These are phyloP conservation scores for Paspalum notatum DNA, from an alignment of 176 grass and related monocot species.

Conservation along the genomic window DNA sequence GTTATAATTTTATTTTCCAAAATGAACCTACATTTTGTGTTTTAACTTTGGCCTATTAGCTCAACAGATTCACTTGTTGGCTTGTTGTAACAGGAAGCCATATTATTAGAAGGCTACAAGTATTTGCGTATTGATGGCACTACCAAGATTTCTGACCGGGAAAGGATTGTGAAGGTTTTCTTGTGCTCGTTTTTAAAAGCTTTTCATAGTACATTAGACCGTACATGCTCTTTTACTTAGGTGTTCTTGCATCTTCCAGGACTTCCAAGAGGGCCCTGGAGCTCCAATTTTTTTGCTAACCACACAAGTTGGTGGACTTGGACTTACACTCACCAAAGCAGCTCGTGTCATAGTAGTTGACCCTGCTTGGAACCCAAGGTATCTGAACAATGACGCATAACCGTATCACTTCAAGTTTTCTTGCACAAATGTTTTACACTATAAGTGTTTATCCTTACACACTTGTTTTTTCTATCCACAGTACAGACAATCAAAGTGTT, in stretches of 20 bases:
- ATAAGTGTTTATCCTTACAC: conserved; percentile 18
- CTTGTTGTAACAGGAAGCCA: conserved; percentile 68
- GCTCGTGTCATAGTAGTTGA: conserved; percentile 93
- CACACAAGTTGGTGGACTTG: conserved; percentile 96
- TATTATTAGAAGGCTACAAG: conserved; percentile 68
- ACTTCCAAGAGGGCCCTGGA: conserved; percentile 79
- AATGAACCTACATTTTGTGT: no score
- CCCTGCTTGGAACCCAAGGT: conserved; percentile 99
- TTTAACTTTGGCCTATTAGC: not conserved
- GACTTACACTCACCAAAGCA: conserved; percentile 96
- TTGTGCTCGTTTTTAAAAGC: not conserved
- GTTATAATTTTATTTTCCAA: no score
- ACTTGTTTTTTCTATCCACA: conserved; percentile 41
- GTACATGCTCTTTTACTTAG: conserved; percentile 38
- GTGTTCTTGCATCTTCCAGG: conserved; percentile 50
- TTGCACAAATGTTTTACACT: not conserved
- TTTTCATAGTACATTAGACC: not conserved
- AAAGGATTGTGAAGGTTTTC: conserved; percentile 84
- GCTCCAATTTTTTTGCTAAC: conserved; percentile 94
- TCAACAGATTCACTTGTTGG: conserved; percentile 6
- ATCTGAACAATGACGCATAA: not conserved
- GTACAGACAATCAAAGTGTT: conserved; percentile 93
- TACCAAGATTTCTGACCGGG: conserved; percentile 72
- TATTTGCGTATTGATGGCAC: conserved; percentile 91
- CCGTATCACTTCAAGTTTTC: not conserved